Conservation (phyloP, 1,284 basidiomycete species). For the Meira miltonrushii region DNA sequence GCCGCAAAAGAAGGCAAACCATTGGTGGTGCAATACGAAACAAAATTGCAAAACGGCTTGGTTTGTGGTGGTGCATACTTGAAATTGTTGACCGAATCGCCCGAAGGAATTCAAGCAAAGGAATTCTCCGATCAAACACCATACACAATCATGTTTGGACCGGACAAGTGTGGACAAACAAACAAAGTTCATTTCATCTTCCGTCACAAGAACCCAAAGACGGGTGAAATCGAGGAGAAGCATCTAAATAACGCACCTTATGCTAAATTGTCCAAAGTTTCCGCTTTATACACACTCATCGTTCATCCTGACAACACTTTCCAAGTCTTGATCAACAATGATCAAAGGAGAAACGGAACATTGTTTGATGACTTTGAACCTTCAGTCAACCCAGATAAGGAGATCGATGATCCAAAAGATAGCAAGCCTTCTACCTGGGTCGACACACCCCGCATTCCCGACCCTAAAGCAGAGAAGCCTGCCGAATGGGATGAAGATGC, state of each 20-base stretch:
- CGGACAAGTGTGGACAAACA: constrained; percentile 50
- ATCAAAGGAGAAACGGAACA: constrained; percentile 63
- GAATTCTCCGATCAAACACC: constrained; percentile 51
- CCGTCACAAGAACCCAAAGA: constrained; percentile 50
- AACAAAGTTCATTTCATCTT: constrained; percentile 53
- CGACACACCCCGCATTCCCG: constrained; percentile 76
- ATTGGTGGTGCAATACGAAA: constrained; percentile 92
- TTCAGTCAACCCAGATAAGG: constrained; percentile 83
- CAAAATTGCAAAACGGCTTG: constrained; percentile 95
- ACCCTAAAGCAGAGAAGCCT: constrained; percentile 69
- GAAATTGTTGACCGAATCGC: constrained; percentile 70
- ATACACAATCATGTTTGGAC: constrained; percentile 53
- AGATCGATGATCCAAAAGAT: constrained; percentile 87
- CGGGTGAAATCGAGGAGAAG: constrained; percentile 80
- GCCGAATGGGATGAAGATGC: constrained; percentile 50
- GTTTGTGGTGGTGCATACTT: constrained; percentile 99
- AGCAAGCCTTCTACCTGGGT: constrained; percentile 91
- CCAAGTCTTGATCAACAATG: constrained; percentile 85
- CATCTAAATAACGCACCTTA: constrained; percentile 77
- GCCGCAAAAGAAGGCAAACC: constrained; percentile 64
- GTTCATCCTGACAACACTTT: constrained; percentile 91
- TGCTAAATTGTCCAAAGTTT: constrained; percentile 58
- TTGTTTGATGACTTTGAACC: constrained; percentile 92
- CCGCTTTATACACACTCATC: constrained; percentile 56
- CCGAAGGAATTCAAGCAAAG: constrained; percentile 45